These are phyloP conservation scores for Aeminium ludgeri DNA, from an alignment of 495 filamentous ascomycete genomes.

Conservation along the genomic window DNA sequence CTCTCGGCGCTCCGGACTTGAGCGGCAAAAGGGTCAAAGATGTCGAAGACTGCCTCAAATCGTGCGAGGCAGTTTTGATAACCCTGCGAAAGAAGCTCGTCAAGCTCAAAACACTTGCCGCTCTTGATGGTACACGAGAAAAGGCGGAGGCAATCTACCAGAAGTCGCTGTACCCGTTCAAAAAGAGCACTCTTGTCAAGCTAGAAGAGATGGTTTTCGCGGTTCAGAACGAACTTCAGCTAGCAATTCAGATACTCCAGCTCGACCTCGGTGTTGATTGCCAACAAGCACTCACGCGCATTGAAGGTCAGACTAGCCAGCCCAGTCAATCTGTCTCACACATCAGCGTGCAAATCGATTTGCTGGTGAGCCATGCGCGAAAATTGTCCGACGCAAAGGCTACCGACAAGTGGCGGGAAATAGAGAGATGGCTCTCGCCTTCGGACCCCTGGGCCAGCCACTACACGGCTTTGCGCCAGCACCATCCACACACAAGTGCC, in stretches of 20 bases:
- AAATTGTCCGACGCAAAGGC: too few species aligned
- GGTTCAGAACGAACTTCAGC: not conserved
- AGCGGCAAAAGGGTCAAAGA: not conserved
- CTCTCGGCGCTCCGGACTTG: not conserved
- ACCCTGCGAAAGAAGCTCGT: not conserved
- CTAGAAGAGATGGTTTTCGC: not conserved
- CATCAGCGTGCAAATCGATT: slow-evolving; percentile 5
- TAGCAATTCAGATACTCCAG: slow-evolving; percentile 4
- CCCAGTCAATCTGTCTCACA: too few species aligned
- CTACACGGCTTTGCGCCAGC: slow-evolving; percentile 6
- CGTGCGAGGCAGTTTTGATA: not conserved
- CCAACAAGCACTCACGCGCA: not conserved
- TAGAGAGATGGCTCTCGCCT: slow-evolving; percentile 13
- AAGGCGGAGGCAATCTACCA: not conserved
- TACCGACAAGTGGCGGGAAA: too few species aligned
- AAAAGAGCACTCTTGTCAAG: slow-evolving; percentile 1
- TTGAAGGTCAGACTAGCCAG: not conserved
- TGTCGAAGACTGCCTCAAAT: not conserved
- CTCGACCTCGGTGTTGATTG: not conserved
- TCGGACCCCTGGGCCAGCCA: slow-evolving; percentile 11
- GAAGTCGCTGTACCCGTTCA: slow-evolving; percentile 1
- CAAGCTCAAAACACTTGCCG: not conserved
- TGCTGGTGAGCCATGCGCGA: too few species aligned
- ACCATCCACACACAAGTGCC: slow-evolving; percentile 10
- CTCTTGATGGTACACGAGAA: not conserved